Conservation (phyloP, 2,329 filamentous ascomycete genomes). For the Paraphaeosphaeria minitans region DNA sequence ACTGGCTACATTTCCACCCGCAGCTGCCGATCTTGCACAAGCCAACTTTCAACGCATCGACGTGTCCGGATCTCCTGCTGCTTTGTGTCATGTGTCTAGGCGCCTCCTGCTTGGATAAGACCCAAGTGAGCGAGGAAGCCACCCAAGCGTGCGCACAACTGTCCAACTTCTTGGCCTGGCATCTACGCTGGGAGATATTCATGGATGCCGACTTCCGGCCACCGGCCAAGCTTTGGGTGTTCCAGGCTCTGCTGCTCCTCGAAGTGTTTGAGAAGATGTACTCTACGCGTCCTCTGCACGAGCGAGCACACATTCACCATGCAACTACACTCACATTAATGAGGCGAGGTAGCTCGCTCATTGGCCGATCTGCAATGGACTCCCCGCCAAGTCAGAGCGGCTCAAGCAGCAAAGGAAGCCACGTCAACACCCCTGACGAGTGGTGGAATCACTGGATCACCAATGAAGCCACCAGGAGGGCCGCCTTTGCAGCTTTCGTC, state of each 20-base stretch:
- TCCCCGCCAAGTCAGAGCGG: constrained; percentile 69
- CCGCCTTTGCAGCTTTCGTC: constrained; percentile 91
- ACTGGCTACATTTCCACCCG: constrained; percentile 93
- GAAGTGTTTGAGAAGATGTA: constrained; percentile 99
- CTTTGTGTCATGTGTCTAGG: constrained; percentile 92
- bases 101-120: constrained; percentile 84
- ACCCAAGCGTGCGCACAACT: constrained; percentile 80
- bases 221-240: constrained; percentile 93
- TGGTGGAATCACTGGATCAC: constrained; percentile 98
- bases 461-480: constrained; percentile 85
- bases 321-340: constrained; percentile 94
- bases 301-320: constrained; percentile 94
- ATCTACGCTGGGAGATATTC: constrained; percentile 95
- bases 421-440: constrained; percentile 76
- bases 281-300: constrained; percentile 86
- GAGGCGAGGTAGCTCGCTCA: constrained; percentile 88
- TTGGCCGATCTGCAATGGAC: constrained; percentile 82
- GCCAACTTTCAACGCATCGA: constrained; percentile 88
- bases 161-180: constrained; percentile 88
- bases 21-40: constrained; percentile 94
- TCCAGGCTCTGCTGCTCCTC: constrained; percentile 85
- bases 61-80: constrained; percentile 81
- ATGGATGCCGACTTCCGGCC: constrained; percentile 88
- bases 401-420: constrained; percentile 61
- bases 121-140: constrained; percentile 69